Base-by-base conservation (phyloP, 495 filamentous ascomycete species). In the Beverwykella pulmonaria region DNA sequence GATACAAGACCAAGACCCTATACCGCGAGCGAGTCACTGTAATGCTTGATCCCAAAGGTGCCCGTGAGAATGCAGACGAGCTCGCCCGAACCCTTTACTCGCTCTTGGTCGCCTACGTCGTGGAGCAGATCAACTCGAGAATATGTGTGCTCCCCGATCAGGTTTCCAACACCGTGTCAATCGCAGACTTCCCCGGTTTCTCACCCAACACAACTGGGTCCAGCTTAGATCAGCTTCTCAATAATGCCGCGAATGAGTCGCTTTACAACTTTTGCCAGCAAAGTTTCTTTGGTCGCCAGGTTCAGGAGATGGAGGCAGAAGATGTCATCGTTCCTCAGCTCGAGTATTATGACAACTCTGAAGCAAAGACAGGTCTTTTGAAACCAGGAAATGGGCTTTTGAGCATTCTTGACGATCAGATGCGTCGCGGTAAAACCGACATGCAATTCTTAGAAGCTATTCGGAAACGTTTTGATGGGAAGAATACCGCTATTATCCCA, bases 171-270 rank as follows among this genome's bases (percentile, higher is more conserved):
- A 98, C 94, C 0, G 83, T 98, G 67, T 95, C 92, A 20, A 89
- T 98, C 44, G 86, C 98, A 68, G 94, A 98, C 74, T 98, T 98
- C 76, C 94, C 94, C 0, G 94, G 94, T 25, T 98, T 98, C 75
- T 84, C 93, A 52, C 91, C 93, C 71, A 83, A 88, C 36, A 82
- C 87, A 0, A 97, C 93, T 2, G 88, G 90, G 8, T 96, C 91
- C 3, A 85, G 86, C 1, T 82, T 98, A 19, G 94, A 98, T 68
- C 94, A 98, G 75, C 85, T 98, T 4, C 87, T 98, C 14, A 95
- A 88, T 79, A 98, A 98, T 75, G 91, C 93, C 2, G 94, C 94
- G 3, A 90, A 87, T 8, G 94, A 98, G 77, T 89, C 87, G 0
- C 79, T 97, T 15, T 96, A 96, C 81, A 91, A 97, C 73, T 90